A percentile compares a stretch with the other conserved stretches of the same genome.
These are phyloP conservation scores for Lenwebbia sp. DNA, from an alignment of 345 rosid genomes.

Conservation along the genomic window DNA sequence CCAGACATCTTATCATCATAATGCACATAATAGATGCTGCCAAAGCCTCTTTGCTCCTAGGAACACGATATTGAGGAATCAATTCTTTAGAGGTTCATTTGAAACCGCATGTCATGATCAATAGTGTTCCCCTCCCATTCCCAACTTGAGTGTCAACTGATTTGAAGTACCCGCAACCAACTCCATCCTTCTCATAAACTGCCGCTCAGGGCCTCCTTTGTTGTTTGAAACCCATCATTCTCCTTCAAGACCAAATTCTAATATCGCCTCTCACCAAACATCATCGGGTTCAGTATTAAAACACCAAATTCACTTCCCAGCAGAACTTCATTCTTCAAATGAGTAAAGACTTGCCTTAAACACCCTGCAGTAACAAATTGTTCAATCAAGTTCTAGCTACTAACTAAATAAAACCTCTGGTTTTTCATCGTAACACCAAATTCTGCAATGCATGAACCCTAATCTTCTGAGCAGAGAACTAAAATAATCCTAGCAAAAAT, in stretches of 20 bases:
- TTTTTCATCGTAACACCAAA: neutral
- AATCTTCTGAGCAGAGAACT: neutral
- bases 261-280: neutral
- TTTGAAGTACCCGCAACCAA: neutral
- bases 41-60: neutral
- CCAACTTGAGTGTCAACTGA: neutral
- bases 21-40: neutral
- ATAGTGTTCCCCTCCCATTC: neutral
- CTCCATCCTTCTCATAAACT: neutral
- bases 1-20: neutral
- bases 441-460: neutral
- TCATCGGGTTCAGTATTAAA: neutral
- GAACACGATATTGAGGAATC: neutral
- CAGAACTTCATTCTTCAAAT: neutral
- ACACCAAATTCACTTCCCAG: neutral
- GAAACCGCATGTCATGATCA: neutral
- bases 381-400: neutral
- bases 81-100: neutral
- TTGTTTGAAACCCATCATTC: neutral
- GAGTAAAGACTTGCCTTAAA: neutral
- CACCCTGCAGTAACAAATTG: neutral
- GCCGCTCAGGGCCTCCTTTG: neutral
- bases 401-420: neutral
- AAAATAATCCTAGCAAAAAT: neutral
- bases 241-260: neutral